Evolutionary conservation across 352 stramenopile species (phyloP), one percentile per base, ranked within the genome.

Genomic region (Globisporangium abappressorium): DNA sequence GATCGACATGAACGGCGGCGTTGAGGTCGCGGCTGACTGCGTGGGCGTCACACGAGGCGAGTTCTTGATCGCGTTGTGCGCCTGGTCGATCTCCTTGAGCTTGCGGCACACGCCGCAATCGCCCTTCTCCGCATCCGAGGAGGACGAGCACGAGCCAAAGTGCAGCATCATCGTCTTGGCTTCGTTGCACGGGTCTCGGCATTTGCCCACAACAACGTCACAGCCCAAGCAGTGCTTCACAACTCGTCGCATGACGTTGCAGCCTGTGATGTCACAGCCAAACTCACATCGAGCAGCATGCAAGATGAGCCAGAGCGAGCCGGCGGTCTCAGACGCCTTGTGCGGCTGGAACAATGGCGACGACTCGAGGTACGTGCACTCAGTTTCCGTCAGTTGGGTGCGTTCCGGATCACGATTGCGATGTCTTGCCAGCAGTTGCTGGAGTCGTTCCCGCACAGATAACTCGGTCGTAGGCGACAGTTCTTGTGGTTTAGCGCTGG

Each of bases 121-220:
- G n/a, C 64, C 55, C 22, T 71, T 70, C 61, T 77, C 77, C 28
- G 26, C 54, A 22, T 20, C 54, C 0, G 28, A 33, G 1, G n/a
- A 58, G 49, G 54, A 56, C 20, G n/a, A 58, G 38, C 84, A 93
- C 2, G 81, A 87, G 0, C 74, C 85, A 55, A 89, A 82, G 62
- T 93, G 85, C 1, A 93, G 70, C 34, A 91, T 69, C 81, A 93
- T 93, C 1, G 81, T 79, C 74, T 91, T 93, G 14, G 83, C 85
- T 57, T 91, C 85, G 63, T 93, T 91, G 62, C 85, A 93, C 1
- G 80, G 75, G 46, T 87, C 78, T 34, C 81, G 82, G 70, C 85
- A 93, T 47, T 79, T 82, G 11, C 81, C 83, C n/a, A 93, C 65
- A 4, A 79, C 61, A 5, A 79, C 60, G 34, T 93, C 81, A 54